Percentiles rank a stretch among this genome's conserved stretches.
Conservation (phyloP, 2,329 filamentous ascomycete genomes). For the Epichloe glyceriae region DNA sequence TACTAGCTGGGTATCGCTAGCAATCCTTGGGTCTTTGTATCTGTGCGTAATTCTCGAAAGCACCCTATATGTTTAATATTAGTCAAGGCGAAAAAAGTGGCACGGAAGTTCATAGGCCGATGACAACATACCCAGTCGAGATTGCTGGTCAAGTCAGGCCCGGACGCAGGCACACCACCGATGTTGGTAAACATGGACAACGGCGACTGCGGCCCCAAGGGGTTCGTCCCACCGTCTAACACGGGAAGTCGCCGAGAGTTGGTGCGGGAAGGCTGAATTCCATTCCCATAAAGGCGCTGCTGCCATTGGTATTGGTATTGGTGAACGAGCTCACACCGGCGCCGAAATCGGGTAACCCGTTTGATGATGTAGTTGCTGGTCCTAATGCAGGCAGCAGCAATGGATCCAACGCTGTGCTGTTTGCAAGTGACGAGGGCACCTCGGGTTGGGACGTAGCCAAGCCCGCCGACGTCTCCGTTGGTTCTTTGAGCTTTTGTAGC, state of each 20-base stretch:
- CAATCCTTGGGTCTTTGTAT: conserved; percentile 5
- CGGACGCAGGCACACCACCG: conserved; percentile 15
- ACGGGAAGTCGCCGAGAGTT: conserved; percentile 17
- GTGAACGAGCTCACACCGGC: conserved; percentile 17
- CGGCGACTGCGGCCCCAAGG: conserved; percentile 25
- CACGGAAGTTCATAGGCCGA: not conserved
- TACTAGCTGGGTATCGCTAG: too few relatives aligned
- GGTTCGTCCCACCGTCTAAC: conserved; percentile 16
- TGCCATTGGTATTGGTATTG: conserved; percentile 22
- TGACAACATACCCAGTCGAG: conserved; percentile 43
- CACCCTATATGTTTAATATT: conserved; percentile 25
- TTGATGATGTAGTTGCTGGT: conserved; percentile 13
- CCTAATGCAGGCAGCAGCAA: conserved; percentile 11
- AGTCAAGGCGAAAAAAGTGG: not conserved
- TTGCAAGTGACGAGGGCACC: conserved; percentile 17
- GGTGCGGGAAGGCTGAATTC: conserved; percentile 26
- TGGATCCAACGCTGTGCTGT: conserved; percentile 24
- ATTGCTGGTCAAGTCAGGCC: conserved; percentile 33
- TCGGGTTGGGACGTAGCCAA: conserved; percentile 9
- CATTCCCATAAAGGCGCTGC: conserved; percentile 28
- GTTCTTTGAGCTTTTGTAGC: conserved; percentile 55
- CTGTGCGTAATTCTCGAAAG: conserved; percentile 45
- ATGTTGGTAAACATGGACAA: conserved; percentile 40
- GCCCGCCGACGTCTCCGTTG: conserved; percentile 7
- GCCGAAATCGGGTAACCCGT: conserved; percentile 15